Conservation (phyloP, 192 early-diverging fungal genomes). For the Mortierella claussenii region DNA sequence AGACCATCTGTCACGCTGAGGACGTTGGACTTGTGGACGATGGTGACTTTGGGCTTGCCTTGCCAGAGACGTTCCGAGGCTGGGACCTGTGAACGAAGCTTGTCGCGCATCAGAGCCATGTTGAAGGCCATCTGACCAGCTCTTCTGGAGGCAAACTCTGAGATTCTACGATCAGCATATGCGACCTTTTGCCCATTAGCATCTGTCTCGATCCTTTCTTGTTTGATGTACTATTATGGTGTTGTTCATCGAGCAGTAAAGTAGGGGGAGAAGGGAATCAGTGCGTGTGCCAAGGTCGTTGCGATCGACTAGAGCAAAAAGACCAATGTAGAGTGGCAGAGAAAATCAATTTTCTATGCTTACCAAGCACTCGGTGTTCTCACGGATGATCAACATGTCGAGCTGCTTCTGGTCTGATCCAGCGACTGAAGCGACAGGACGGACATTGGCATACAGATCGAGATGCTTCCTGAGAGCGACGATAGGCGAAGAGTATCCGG, state of each 20-base stretch:
- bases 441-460: conserved; percentile 97
- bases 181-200: conserved; percentile 75
- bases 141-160: conserved; percentile 87
- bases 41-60: conserved; percentile 81
- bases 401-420: conserved; percentile 71
- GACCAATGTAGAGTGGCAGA: no score
- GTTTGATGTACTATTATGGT: conserved; percentile 86
- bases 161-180: conserved; percentile 91
- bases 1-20: conserved; percentile 95
- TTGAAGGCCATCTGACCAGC: conserved; percentile 93
- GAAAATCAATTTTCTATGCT: conserved; percentile 6
- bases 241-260: no score
- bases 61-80: conserved; percentile 72
- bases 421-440: conserved; percentile 86
- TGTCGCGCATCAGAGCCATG: conserved; percentile 86
- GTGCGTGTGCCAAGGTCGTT: not conserved
- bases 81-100: conserved; percentile 68
- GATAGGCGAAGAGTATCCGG: conserved; percentile 97
- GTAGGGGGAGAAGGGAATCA: not conserved
- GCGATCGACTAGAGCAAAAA: not conserved
- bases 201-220: conserved; percentile 74
- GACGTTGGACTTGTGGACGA: conserved; percentile 99
- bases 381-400: conserved; percentile 97
- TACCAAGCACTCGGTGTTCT: conserved; percentile 98
- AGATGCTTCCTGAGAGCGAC: conserved; percentile 95